Evolutionary conservation across 2,329 filamentous ascomycete genomes (phyloP).

Genomic region (Pestalotiopsis fici): DNA sequence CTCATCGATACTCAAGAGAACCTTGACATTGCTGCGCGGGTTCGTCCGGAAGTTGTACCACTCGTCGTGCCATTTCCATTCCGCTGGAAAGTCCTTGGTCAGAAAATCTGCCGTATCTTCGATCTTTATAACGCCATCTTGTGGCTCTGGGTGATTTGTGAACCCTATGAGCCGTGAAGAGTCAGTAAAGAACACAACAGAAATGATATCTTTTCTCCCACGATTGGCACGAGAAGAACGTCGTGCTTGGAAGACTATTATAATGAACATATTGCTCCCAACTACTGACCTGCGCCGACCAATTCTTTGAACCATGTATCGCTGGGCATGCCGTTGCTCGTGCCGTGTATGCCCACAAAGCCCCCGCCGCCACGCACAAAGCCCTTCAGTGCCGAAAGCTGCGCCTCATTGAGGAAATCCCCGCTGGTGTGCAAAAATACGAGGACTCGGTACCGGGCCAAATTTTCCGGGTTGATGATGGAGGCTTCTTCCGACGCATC

Average conservation of each 20-base stretch:
- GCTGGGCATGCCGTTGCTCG: conserved; percentile 32
- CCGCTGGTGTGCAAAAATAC: conserved; percentile 41
- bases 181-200: too few relatives aligned
- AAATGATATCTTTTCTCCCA: too few relatives aligned
- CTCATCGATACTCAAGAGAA: conserved; percentile 38
- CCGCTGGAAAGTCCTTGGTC: conserved; percentile 17
- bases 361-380: conserved; percentile 36
- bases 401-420: conserved; percentile 31
- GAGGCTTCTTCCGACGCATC: conserved; percentile 37
- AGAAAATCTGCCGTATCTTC: conserved; percentile 31
- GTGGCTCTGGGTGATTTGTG: conserved; percentile 36
- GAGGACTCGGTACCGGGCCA: conserved; percentile 34
- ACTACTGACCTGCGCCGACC: background rate
- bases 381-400: conserved; percentile 33
- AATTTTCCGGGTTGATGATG: conserved; percentile 27
- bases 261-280: background rate
- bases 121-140: conserved; percentile 30
- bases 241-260: too few relatives aligned
- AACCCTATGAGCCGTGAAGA: conserved; percentile 30
- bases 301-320: conserved; percentile 37
- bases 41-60: conserved; percentile 43
- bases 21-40: conserved; percentile 27
- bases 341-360: conserved; percentile 42
- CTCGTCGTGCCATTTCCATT: conserved; percentile 38
- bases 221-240: too few relatives aligned